Percentiles rank a stretch among this genome's conserved stretches.
Evolutionary conservation across 106 monocot species (phyloP).

Genomic region (Phalaenopsis equestris): DNA sequence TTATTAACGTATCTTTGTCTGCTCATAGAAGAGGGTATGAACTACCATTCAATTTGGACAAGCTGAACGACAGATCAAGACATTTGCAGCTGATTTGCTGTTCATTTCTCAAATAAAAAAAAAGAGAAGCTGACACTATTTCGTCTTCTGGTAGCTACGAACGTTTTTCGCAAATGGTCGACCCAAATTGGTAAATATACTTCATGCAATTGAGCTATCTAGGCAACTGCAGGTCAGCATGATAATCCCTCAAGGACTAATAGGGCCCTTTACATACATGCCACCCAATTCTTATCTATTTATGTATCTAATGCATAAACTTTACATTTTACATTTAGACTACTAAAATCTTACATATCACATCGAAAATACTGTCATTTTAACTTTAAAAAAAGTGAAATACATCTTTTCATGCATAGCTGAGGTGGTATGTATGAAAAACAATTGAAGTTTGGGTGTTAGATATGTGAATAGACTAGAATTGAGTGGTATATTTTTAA

Average conservation of each 20-base stretch:
- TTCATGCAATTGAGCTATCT: slow-evolving; percentile 69
- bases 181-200: slow-evolving; percentile 79
- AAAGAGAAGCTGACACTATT: neutral
- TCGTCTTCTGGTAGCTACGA: slow-evolving; percentile 43
- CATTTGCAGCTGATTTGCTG: neutral
- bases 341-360: no score
- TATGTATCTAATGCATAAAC: no score
- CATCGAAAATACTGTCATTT: no score
- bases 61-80: slow-evolving; percentile 55
- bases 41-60: slow-evolving; percentile 44
- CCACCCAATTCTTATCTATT: no score
- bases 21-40: slow-evolving; percentile 41
- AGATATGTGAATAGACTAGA: no score
- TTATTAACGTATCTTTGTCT: slow-evolving; percentile 63
- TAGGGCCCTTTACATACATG: no score
- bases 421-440: no score
- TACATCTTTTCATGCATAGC: no score
- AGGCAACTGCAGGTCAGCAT: slow-evolving; percentile 43
- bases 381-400: no score
- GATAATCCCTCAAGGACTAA: neutral
- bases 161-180: slow-evolving; percentile 36
- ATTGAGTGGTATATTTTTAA: no score
- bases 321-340: no score
- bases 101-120: neutral
- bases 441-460: no score